Conservation (phyloP, 768 basidiomycete species). For the Plicaturopsis crispa region DNA sequence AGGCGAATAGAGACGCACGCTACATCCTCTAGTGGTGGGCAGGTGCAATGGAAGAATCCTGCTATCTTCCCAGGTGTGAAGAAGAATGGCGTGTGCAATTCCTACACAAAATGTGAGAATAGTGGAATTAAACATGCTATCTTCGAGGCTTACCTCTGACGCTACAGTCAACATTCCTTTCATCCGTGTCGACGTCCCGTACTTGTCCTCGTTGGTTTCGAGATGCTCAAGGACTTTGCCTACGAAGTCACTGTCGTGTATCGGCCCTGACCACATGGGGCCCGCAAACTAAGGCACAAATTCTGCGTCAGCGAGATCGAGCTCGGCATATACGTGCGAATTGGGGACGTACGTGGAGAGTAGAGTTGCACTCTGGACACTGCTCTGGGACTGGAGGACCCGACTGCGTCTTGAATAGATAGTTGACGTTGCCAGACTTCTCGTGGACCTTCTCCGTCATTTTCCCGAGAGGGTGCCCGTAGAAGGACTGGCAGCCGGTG, state of each 20-base stretch:
- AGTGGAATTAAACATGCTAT: constrained; percentile 1
- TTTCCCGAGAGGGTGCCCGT: constrained; percentile 81
- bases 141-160: constrained; percentile 54
- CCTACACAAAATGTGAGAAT: constrained; percentile 33
- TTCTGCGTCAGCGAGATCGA: background rate
- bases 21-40: constrained; percentile 67
- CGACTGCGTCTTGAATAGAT: constrained; percentile 61
- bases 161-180: constrained; percentile 94
- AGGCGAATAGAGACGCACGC: constrained; percentile 44
- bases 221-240: constrained; percentile 69
- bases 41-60: constrained; percentile 73
- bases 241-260: constrained; percentile 76
- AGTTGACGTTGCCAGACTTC: constrained; percentile 47
- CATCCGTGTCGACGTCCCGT: constrained; percentile 80
- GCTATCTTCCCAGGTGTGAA: constrained; percentile 80
- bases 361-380: constrained; percentile 79
- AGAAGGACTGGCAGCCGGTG: constrained; percentile 70
- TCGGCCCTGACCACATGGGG: constrained; percentile 92
- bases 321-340: background rate
- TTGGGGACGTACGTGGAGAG: constrained; percentile 56
- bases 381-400: constrained; percentile 60
- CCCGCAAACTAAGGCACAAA: constrained; percentile 61
- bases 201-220: constrained; percentile 50
- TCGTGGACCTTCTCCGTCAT: constrained; percentile 55
- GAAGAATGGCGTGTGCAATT: constrained; percentile 73